Conservation (phyloP, 768 basidiomycete species). For the Auriscalpium orientale region DNA sequence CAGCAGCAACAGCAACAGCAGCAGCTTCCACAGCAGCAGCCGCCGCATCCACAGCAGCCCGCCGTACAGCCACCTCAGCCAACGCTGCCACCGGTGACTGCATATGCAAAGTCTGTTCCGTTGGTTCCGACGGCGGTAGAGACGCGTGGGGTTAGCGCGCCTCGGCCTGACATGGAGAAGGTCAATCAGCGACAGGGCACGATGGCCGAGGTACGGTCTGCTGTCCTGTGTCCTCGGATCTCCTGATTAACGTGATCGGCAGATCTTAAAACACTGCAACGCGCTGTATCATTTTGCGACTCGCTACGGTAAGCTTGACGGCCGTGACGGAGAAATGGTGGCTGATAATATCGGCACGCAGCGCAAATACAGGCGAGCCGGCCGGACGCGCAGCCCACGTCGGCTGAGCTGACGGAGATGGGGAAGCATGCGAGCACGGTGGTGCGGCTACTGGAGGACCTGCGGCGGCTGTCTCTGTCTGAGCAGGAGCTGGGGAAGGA, state of each 20-base stretch:
- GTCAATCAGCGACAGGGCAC: slow-evolving; percentile 14
- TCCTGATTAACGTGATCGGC: not conserved
- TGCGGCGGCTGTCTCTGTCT: slow-evolving; percentile 36
- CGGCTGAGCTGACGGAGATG: slow-evolving; percentile 63
- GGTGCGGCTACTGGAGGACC: slow-evolving; percentile 58
- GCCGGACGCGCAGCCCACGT: slow-evolving; percentile 45
- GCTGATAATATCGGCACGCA: slow-evolving; percentile 2
- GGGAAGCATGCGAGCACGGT: slow-evolving; percentile 56
- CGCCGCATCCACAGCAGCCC: slow-evolving; percentile 5
- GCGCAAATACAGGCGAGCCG: slow-evolving; percentile 33
- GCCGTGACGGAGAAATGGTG: too few species aligned
- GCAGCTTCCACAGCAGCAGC: too few species aligned
- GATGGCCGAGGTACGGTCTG: slow-evolving; percentile 11
- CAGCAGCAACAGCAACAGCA: slow-evolving; percentile 4
- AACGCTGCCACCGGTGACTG: not conserved
- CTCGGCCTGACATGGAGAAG: slow-evolving; percentile 13
- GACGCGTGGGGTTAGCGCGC: slow-evolving; percentile 9
- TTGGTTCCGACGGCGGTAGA: slow-evolving; percentile 13
- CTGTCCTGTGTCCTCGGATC: not conserved
- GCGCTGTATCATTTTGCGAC: slow-evolving; percentile 57
- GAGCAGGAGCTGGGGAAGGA: slow-evolving; percentile 17
- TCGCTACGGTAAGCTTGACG: slow-evolving; percentile 47
- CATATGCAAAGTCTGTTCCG: slow-evolving; percentile 11
- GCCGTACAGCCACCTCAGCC: not conserved
- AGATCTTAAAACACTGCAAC: slow-evolving; percentile 59